phyloP scores from a whole-genome alignment of 768 basidiomycete species.

The Tricholoma hemisulphureum region DNA sequence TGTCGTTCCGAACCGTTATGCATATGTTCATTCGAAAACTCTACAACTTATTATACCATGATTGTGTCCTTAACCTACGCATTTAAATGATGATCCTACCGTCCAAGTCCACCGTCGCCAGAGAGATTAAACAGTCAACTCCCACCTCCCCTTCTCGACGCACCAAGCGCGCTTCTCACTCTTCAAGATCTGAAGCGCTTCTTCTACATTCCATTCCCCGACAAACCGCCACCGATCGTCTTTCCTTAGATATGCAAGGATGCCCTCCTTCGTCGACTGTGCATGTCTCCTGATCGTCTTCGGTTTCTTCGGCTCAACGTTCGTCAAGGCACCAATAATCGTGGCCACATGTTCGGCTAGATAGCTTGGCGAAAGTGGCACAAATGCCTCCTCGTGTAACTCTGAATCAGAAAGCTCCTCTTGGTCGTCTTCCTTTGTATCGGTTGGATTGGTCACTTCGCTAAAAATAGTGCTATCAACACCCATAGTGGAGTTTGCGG shows the following conservation, averaged over 20 bases:
- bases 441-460: no score
- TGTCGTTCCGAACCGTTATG: no score
- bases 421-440: conserved; percentile 34
- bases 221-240: conserved; percentile 69
- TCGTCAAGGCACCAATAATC: conserved; percentile 39
- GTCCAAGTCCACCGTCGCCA: no score
- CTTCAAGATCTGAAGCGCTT: conserved; percentile 51
- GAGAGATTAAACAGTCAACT: conserved; percentile 29
- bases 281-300: conserved; percentile 15
- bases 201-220: conserved; percentile 62
- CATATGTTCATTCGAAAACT: no score
- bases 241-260: conserved; percentile 45
- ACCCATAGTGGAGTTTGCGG: conserved; percentile 22
- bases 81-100: background rate
- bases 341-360: conserved; percentile 48
- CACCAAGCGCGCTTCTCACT: conserved; percentile 38
- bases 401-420: conserved; percentile 61
- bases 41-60: no score
- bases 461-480: conserved; percentile 33
- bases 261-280: conserved; percentile 40
- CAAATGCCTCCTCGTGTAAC: conserved; percentile 62
- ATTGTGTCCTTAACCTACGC: no score
- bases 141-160: conserved; percentile 39
- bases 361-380: conserved; percentile 54
- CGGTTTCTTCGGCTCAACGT: background rate